Base-by-base conservation (phyloP, 1,284 basidiomycete genomes). In the Papiliotrema flavescens region DNA sequence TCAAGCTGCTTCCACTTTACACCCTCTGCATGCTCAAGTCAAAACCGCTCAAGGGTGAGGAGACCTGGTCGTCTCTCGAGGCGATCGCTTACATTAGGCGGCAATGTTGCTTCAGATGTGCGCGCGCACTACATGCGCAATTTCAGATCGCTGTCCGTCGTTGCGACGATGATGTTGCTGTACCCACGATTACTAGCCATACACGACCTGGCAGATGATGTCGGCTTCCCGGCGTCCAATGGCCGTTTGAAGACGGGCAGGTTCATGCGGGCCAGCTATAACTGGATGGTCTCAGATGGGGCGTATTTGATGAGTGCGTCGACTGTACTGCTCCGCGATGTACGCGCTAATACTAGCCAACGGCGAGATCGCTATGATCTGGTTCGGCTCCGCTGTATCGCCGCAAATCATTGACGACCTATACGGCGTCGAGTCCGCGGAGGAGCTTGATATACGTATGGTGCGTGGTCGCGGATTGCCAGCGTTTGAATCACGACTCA, bases 171-270 rank as follows among this genome's bases (percentile, higher is more conserved):
- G 75, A 84, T 86, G 56, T 80, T 90, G 64, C 82, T 98, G 13
- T 98, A 98, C 76, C 96, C 96, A 2, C 84, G 87, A 39, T 80
- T 98, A 65, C 79, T 97, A 28, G 90, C 94, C 2, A 78, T 98
- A 7, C 95, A 98, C 71, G 89, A 90, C 69, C 79, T 98, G 46
- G 79, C 85, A 48, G 85, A 88, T 23, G 77, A 80, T 14, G 84
- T 85, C 43, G 90, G 90, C 1, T 78, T 91, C 54, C 75, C 78
- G 0, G 80, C 75, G 9, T 28, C 69, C 35, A 82, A 80, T 15
- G 85, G 85, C 7, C 80, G 82, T 40, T 79, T 92, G 48, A 79
- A 81, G 47, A 75, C 89, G 55, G 94, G 95, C 9, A 81, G 85
- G 7, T 81, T 86, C 59, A 94, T 95, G 86, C 82, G 95, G 35